Evolutionary conservation across 2,329 filamentous ascomycete species (phyloP).

Genomic region (Aulographum hederae): DNA sequence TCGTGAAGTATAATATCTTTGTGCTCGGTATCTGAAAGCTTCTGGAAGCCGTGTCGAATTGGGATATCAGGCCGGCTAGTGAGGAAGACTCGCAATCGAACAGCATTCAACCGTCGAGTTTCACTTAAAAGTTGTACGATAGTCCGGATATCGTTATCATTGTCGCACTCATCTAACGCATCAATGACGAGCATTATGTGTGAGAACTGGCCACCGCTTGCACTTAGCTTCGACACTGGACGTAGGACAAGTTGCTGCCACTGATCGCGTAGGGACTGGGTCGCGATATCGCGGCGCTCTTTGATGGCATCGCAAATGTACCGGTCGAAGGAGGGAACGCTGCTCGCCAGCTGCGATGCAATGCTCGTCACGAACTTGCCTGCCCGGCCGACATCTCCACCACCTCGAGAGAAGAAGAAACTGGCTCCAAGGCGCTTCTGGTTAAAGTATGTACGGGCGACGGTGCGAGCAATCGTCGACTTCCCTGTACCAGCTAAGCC

Average conservation of each 20-base stretch:
- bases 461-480: constrained; percentile 4
- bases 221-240: constrained; percentile 14
- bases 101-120: too few species aligned
- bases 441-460: constrained; percentile 1
- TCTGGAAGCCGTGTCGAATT: constrained; percentile 18
- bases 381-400: constrained; percentile 6
- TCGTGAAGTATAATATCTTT: constrained; percentile 20
- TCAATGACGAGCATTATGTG: constrained; percentile 12
- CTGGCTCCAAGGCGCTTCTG: constrained; percentile 1
- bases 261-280: constrained; percentile 16
- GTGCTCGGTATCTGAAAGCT: constrained; percentile 10
- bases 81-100: constrained; percentile 18
- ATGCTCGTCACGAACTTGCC: constrained; percentile 4
- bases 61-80: constrained; percentile 25
- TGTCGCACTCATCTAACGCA: constrained; percentile 19
- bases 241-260: constrained; percentile 22
- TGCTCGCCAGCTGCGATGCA: constrained; percentile 1
- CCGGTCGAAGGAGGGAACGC: neutral
- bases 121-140: constrained; percentile 14
- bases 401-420: constrained; percentile 5
- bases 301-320: constrained; percentile 1
- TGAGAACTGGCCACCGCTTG: neutral
- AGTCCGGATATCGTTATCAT: constrained; percentile 11
- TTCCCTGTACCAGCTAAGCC: constrained; percentile 5
- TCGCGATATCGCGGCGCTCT: constrained; percentile 11